Evolutionary conservation across 768 basidiomycete species (phyloP), one percentile per base, ranked within the genome.

Genomic region (Leccinum truebloodii): DNA sequence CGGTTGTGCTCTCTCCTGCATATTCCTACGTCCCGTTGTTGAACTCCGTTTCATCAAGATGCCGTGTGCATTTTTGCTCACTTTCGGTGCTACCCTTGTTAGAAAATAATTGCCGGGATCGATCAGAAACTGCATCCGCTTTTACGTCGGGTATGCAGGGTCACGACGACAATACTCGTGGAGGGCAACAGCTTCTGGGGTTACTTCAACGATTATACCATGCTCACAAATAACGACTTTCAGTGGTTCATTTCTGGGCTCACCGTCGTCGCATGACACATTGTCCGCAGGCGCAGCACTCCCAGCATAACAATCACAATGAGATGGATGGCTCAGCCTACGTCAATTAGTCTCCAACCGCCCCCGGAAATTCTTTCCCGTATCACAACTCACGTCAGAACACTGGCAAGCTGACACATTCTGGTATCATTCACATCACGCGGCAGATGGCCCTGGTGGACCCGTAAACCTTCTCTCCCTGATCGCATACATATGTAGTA

Each of bases 391-490:
- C 61, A 62, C 60, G 2, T 65, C 59, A 37, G 39, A 62, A 1
- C 55, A 70, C 52, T 44, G 41, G n/a, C 74, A 77, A 55, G 67
- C 71, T 5, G 79, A 80, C 9, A 79, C 77, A 0, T 80, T 71
- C 58, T 80, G 79, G 79, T 66, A 68, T 39, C 63, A 71, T 39
- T 71, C 68, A 16, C 62, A 66, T 44, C 63, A 66, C 6, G 57
- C 54, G 9, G 57, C 26, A 14, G 83, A 84, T 60, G 82, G 82
- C 0, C 71, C 83, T 4, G 65, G 81, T 41, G 80, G 81, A 4
- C 71, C 76, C 10, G 18, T n/a, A 6, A 41, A n/a, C n/a, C 41
- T 44, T 44, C n/a, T 10, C 41, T 44, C 28, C 28, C 28, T 28
- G 28, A 28, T 28, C 28, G 28, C 7, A 28, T 28, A 28, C 28